phyloP scores from a whole-genome alignment of 2,329 filamentous ascomycete species.

The Tympanopsis confertula region DNA sequence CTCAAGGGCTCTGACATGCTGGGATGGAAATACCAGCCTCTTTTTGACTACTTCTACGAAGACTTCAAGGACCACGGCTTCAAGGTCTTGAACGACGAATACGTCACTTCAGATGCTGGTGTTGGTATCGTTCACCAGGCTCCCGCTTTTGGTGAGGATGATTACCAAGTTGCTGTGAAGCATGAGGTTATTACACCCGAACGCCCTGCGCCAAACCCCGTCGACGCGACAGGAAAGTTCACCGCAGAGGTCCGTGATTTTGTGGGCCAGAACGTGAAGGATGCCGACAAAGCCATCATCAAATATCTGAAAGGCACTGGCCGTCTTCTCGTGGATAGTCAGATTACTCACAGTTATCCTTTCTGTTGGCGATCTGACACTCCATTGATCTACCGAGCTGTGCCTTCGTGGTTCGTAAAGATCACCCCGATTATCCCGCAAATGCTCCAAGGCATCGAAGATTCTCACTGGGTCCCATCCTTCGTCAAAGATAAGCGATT shows the following conservation, averaged over 20 bases:
- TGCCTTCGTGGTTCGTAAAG: conserved; percentile 90
- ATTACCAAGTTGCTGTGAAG: conserved; percentile 58
- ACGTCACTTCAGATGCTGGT: conserved; percentile 64
- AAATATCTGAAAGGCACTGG: conserved; percentile 71
- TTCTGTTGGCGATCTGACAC: conserved; percentile 86
- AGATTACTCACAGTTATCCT: conserved; percentile 82
- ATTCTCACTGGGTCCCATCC: conserved; percentile 81
- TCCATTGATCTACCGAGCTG: conserved; percentile 81
- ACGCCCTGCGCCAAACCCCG: conserved; percentile 57
- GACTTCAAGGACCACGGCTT: conserved; percentile 61
- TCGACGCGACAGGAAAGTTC: conserved; percentile 66
- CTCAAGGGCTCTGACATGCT: conserved; percentile 58
- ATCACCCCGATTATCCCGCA: conserved; percentile 72
- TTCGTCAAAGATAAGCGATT: conserved; percentile 89
- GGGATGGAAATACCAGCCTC: conserved; percentile 61
- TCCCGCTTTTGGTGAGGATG: conserved; percentile 67
- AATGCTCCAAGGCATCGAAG: conserved; percentile 79
- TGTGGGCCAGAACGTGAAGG: conserved; percentile 77
- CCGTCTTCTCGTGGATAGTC: conserved; percentile 71
- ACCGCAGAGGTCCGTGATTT: conserved; percentile 69
- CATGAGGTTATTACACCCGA: conserved; percentile 52
- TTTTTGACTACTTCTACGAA: conserved; percentile 62
- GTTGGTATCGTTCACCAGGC: conserved; percentile 66
- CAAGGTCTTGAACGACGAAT: conserved; percentile 54
- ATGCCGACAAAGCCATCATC: conserved; percentile 85